Evolutionary conservation across 805 yeast species (phyloP).

Genomic region (Clavispora fructus): DNA sequence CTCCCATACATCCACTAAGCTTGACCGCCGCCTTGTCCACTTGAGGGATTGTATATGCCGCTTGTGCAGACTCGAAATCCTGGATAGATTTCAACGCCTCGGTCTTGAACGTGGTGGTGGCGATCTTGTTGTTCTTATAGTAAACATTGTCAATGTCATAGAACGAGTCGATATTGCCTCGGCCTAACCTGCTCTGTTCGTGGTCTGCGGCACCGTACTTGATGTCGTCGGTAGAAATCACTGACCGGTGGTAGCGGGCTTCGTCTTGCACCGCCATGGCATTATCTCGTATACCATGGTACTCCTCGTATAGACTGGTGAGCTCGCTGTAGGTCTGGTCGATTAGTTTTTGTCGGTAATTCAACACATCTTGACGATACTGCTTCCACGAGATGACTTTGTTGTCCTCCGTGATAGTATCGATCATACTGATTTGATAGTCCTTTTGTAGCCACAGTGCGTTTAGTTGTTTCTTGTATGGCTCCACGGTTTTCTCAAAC

Average conservation of each 20-base stretch:
- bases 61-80: conserved; percentile 4
- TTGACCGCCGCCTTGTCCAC: conserved; percentile 7
- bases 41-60: conserved; percentile 12
- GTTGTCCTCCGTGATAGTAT: conserved; percentile 17
- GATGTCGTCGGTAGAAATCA: conserved; percentile 16
- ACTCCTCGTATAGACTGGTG: conserved; percentile 24
- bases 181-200: conserved; percentile 4
- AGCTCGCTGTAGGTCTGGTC: conserved; percentile 23
- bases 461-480: conserved; percentile 19
- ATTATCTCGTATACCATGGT: conserved; percentile 18
- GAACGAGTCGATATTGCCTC: conserved; percentile 16
- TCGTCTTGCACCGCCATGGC: conserved; percentile 5
- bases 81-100: conserved; percentile 3
- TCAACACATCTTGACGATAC: conserved; percentile 21
- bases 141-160: conserved; percentile 20
- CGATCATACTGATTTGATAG: conserved; percentile 24
- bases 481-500: conserved; percentile 19
- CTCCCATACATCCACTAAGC: conserved; percentile 12
- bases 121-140: conserved; percentile 25
- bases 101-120: conserved; percentile 25
- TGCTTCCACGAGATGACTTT: conserved; percentile 31
- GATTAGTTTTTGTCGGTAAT: conserved; percentile 21
- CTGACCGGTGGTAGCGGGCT: conserved; percentile 24
- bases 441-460: conserved; percentile 23
- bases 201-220: conserved; percentile 6